These are phyloP conservation scores for Eutrema heterophyllum DNA, from an alignment of 345 rosid genomes.

Conservation along the genomic window DNA sequence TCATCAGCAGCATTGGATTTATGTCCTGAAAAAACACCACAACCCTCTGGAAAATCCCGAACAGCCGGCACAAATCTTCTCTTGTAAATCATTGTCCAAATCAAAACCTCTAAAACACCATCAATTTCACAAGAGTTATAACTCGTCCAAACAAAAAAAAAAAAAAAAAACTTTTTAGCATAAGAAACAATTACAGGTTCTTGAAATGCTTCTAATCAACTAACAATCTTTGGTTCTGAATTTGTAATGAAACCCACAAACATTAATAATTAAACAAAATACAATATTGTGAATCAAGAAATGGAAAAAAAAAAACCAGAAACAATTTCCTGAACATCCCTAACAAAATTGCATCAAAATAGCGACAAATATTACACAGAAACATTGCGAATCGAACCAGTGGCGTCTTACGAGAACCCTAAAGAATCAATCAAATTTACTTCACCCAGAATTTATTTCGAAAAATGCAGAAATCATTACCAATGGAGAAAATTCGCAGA, in stretches of 20 bases:
- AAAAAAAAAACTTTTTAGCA: no score
- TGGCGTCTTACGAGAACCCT: not conserved
- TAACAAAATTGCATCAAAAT: not conserved
- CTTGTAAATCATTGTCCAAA: not conserved
- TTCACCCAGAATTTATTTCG: not conserved
- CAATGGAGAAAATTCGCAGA: not conserved
- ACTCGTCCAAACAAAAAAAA: no score
- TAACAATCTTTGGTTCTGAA: no score
- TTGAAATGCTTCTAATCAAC: no score
- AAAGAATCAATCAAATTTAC: not conserved
- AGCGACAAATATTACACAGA: not conserved
- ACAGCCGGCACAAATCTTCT: not conserved
- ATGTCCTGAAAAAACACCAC: not conserved
- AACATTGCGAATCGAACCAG: not conserved
- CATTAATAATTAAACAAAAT: no score
- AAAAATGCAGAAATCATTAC: not conserved
- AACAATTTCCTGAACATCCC: not conserved
- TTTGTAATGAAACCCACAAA: no score
- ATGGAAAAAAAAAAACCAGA: no score
- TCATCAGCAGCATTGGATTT: no score
- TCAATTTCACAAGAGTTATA: no score
- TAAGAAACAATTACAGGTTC: no score
- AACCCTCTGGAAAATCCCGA: slow-evolving; percentile 9
- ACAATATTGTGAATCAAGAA: no score
- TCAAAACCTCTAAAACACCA: not conserved